A percentile compares a stretch with the other conserved stretches of the same genome.
These are phyloP conservation scores for Paramecium primaurelia DNA, from an alignment of 73 alveolate genomes.

Conservation along the genomic window DNA sequence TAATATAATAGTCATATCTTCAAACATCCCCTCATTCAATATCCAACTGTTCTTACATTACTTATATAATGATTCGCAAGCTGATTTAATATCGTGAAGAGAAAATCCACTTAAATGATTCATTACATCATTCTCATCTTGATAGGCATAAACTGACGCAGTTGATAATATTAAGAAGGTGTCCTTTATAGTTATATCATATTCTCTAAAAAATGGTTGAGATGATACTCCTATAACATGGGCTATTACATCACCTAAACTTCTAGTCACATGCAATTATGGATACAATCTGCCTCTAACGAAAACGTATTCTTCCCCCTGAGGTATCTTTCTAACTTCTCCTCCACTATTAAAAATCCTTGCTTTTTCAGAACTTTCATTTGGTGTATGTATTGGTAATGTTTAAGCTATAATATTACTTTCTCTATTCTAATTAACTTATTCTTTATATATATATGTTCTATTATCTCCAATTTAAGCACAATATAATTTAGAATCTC, in stretches of 20 bases:
- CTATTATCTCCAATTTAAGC: slow-evolving; percentile 14
- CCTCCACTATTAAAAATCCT: slow-evolving; percentile 48
- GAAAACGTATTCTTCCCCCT: slow-evolving; percentile 20
- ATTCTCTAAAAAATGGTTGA: slow-evolving; percentile 47
- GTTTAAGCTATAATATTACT: not conserved
- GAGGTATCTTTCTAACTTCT: not conserved
- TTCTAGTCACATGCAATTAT: slow-evolving; percentile 68
- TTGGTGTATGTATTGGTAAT: not conserved
- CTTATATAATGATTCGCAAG: slow-evolving; percentile 41
- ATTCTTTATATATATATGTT: not conserved
- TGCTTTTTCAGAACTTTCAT: not conserved
- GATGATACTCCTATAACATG: slow-evolving; percentile 77
- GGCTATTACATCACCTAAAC: slow-evolving; percentile 75
- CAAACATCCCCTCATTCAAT: not conserved
- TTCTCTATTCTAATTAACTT: not conserved
- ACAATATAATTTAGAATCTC: not conserved
- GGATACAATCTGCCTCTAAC: slow-evolving; percentile 79
- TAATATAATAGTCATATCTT: slow-evolving; percentile 39
- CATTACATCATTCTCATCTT: not conserved
- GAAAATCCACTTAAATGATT: slow-evolving; percentile 12
- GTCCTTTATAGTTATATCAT: slow-evolving; percentile 47
- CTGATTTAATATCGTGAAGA: not conserved
- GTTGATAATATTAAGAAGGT: slow-evolving; percentile 65
- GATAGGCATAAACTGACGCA: not conserved
- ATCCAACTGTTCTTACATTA: slow-evolving; percentile 5